Conservation (phyloP, 1,284 basidiomycete genomes). For the Anthracocystis panici-leucophaei region DNA sequence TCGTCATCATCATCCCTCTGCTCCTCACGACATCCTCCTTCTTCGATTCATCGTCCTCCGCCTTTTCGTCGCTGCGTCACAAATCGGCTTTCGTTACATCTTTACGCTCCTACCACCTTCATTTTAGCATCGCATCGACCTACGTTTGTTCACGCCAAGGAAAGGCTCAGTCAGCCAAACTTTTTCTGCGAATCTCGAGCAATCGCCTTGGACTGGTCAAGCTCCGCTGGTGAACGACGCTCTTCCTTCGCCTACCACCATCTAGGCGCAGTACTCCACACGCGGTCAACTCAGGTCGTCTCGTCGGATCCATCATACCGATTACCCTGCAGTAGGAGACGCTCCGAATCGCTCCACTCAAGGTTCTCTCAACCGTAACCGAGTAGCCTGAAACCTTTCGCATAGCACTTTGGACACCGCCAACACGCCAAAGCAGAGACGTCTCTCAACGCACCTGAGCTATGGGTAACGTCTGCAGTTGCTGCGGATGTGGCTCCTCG, state of each 20-base stretch:
- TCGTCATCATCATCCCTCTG: constrained; percentile 5
- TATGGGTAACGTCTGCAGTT: constrained; percentile 68
- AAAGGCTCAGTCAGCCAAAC: constrained; percentile 3
- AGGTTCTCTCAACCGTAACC: background rate
- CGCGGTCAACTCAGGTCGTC: background rate
- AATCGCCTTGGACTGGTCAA: background rate
- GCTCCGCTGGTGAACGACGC: no score
- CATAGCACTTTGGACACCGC: background rate
- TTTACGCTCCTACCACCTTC: constrained; percentile 13
- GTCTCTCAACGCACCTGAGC: constrained; percentile 3
- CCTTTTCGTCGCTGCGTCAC: background rate
- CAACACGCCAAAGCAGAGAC: constrained; percentile 2
- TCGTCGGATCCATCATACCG: background rate
- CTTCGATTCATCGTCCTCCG: background rate
- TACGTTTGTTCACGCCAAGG: background rate
- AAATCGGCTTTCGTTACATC: background rate
- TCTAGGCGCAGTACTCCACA: background rate
- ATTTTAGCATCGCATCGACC: constrained; percentile 6
- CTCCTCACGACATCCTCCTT: background rate
- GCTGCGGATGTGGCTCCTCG: constrained; percentile 50
- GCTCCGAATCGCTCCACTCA: background rate
- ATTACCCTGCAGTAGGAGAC: background rate
- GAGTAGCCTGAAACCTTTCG: background rate
- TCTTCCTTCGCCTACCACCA: no score
- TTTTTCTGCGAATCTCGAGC: background rate